Evolutionary conservation across 495 filamentous ascomycete species (phyloP).

Genomic region (Aspergillus sclerotiicarbonarius): DNA sequence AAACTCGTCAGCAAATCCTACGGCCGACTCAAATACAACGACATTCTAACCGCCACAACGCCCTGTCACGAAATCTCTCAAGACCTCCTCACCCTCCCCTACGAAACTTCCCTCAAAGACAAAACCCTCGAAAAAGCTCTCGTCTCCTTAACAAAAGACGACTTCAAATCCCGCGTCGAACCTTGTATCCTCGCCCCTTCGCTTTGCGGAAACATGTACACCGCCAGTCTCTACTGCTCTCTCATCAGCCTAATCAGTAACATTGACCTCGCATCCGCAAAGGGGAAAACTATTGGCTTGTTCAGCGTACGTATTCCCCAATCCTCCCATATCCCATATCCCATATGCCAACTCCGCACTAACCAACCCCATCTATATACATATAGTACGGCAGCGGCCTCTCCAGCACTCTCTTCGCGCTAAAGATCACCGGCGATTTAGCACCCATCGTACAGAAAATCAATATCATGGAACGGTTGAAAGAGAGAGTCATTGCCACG

Average conservation of each 20-base stretch:
- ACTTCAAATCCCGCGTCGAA: conserved; percentile 81
- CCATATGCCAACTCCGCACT: conserved; percentile 74
- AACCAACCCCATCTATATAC: conserved; percentile 50
- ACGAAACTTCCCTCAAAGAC: conserved; percentile 80
- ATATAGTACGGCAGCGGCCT: neutral
- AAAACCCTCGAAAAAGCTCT: conserved; percentile 96
- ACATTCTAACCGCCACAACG: neutral
- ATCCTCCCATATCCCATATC: conserved; percentile 71
- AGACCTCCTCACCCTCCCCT: conserved; percentile 49
- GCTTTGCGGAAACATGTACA: conserved; percentile 99
- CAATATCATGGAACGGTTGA: neutral
- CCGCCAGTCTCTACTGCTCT: conserved; percentile 86
- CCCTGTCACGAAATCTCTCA: neutral
- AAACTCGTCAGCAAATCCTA: conserved; percentile 10
- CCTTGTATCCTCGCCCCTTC: conserved; percentile 84
- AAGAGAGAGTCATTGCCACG: neutral
- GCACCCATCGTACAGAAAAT: neutral
- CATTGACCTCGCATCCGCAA: conserved; percentile 60
- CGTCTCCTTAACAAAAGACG: conserved; percentile 92
- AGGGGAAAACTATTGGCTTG: conserved; percentile 80
- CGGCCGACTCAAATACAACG: conserved; percentile 6
- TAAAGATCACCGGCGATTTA: neutral
- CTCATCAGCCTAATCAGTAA: conserved; percentile 74
- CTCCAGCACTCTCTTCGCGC: neutral
- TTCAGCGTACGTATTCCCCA: conserved; percentile 88